These are phyloP conservation scores for Achaetomiella virescens DNA, from an alignment of 495 filamentous ascomycete species.

Conservation along the genomic window DNA sequence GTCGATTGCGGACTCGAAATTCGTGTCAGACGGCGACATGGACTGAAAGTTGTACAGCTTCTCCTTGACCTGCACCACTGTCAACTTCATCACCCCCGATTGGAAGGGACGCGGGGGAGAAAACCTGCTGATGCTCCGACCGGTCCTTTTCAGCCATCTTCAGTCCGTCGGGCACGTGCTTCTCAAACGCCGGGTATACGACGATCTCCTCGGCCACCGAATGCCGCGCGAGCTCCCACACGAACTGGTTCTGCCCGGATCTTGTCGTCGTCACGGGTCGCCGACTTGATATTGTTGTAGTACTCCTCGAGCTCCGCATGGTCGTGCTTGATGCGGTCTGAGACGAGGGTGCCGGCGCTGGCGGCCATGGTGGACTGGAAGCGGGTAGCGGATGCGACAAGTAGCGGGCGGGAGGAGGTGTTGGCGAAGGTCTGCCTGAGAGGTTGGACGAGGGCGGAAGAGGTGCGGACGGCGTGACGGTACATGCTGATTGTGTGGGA, in stretches of 20 bases:
- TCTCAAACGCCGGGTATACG: constrained; percentile 63
- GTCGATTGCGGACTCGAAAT: constrained; percentile 49
- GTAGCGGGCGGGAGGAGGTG: background rate
- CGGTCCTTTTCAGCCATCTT: constrained; percentile 55
- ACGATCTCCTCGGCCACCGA: constrained; percentile 62
- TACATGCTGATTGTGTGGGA: constrained; percentile 2
- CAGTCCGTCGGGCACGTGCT: constrained; percentile 43
- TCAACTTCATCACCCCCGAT: background rate
- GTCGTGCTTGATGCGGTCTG: constrained; percentile 55
- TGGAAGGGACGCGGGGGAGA: background rate
- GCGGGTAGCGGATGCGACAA: background rate
- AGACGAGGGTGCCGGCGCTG: constrained; percentile 25
- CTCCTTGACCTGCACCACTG: constrained; percentile 50
- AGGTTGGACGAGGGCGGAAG: background rate
- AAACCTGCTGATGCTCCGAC: constrained; percentile 50
- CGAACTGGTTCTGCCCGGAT: constrained; percentile 57
- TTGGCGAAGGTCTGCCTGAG: background rate
- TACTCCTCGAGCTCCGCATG: constrained; percentile 56
- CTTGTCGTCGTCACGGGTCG: constrained; percentile 43
- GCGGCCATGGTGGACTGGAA: constrained; percentile 5
- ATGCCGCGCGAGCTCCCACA: constrained; percentile 66
- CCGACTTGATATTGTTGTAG: constrained; percentile 51
- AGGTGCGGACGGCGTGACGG: background rate
- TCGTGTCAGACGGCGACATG: constrained; percentile 37
- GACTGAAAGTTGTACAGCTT: constrained; percentile 56